Evolutionary conservation across 108 stramenopile genomes (phyloP).

Genomic region (Pseudonitzschia multistriata): DNA sequence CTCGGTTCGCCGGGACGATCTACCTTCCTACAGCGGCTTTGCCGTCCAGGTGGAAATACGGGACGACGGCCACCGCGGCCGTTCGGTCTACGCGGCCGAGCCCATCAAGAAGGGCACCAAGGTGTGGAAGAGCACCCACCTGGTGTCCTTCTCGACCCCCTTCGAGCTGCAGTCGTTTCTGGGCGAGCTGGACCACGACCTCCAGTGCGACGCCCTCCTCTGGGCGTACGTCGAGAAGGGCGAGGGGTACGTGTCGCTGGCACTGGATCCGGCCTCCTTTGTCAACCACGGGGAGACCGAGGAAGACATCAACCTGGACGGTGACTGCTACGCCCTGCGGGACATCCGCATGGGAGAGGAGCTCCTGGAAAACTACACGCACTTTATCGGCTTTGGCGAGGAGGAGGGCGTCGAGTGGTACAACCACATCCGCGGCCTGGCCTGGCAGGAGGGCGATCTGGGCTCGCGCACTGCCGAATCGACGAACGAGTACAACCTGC

Average conservation of each 20-base stretch:
- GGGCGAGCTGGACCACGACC: neutral
- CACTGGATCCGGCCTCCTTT: constrained; percentile 4
- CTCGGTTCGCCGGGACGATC: neutral
- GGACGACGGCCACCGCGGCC: constrained; percentile 6
- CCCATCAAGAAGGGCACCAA: neutral
- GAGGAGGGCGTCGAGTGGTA: constrained; percentile 5
- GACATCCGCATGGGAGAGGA: constrained; percentile 7
- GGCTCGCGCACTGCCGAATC: neutral
- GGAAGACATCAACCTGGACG: constrained; percentile 1
- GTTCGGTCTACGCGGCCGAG: constrained; percentile 1
- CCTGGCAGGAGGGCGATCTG: constrained; percentile 1
- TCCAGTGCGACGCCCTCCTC: constrained; percentile 1
- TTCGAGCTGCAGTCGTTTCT: neutral
- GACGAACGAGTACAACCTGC: neutral
- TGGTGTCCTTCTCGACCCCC: neutral
- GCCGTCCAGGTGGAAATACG: neutral
- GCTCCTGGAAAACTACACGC: constrained; percentile 3
- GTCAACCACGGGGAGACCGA: constrained; percentile 10
- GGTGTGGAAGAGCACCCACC: neutral
- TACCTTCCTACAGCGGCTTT: constrained; percentile 2
- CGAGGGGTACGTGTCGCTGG: neutral
- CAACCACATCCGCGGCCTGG: neutral
- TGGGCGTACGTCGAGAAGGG: constrained; percentile 13
- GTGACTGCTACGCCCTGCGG: neutral
- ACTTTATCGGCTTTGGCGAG: constrained; percentile 6